Base-by-base conservation (phyloP, 371 early-diverging fungal genomes). In the Apophysomyces ossiformis region DNA sequence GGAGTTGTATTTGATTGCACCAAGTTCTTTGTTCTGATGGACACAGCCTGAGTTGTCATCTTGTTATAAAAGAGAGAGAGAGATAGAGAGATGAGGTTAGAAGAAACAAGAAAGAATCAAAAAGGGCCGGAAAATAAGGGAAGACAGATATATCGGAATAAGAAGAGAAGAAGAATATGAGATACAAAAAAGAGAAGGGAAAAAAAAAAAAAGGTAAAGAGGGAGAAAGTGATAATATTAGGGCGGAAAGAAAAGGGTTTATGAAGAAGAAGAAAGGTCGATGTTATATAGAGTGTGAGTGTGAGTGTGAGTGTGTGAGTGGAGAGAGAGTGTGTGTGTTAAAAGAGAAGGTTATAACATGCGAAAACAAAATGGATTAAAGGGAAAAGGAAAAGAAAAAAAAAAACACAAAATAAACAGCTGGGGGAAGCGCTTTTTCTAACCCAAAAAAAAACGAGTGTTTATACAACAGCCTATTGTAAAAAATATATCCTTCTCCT, bases 21-120 rank as follows among this genome's bases (percentile, higher is more conserved):
- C 7, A 43, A 46, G 47, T 58, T 59, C 39, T 73, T 39, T 70
- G 68, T 44, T 58, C 41, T 43, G 37, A 45, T 41, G 56, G 60
- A 38, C 43, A 39, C 46, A 47, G 44, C 44, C 54, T 18, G 54
- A 50, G 18, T 50, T 26, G 54, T 50, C 54, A 50, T 50, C 54
- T 50, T 50, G 41, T 60, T 58, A 57, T 60, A 44, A 15, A 4
- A 45, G 13, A 13, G 41, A 56, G 61, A 56, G 43, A 13, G 59
- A 50, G 43, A 32, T 7, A 37, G 32, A 9, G 58, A 21, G 39
- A 57, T 21, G 58, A 57, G 57, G 35, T 18, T 45, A 60, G 39
- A 60, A 50, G 32, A 61, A 39, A 58, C 7, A 60, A 44, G 37
- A 59, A 45, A 60, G 15, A n/a, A 18, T 18, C 12, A 60, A 37